Evolutionary conservation across 1,284 basidiomycete species (phyloP), one percentile per base, ranked within the genome.

Genomic region (Trichosporon sp.): DNA sequence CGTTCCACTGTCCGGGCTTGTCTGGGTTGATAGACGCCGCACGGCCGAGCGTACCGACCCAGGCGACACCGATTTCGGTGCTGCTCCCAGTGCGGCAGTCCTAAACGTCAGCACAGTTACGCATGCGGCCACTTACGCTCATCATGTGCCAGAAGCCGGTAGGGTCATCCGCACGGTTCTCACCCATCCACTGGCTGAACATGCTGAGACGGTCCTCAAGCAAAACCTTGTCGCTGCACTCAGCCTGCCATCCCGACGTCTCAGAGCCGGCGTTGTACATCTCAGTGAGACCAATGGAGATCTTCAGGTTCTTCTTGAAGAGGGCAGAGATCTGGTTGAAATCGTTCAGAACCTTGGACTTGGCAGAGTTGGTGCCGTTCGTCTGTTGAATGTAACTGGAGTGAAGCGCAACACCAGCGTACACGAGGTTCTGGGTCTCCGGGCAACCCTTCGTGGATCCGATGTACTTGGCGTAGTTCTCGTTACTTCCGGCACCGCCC

Each of bases 61-160:
- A 96, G 2, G 94, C 94, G 69, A 96, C 93, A 43, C 93, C 93
- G 67, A 95, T 92, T 84, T 95, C 93, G 10, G 78, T 76, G 68
- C 79, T 81, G 12, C 74, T 77, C 11, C 72, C 40, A 65, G 59
- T 63, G 4, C 59, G 59, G 12, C 76, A 79, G 2, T 70, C 61
- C 72, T 74, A 38, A 8, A 5, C 0, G 16, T 38, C 32, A 68
- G 26, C 8, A 8, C 16, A 84, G 78, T 72, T 83, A 81, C 16
- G 5, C 32, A 37, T 11, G 16, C 32, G 6, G 31, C 51, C 14
- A 73, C 89, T 88, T 51, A 91, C 92, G 74, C 91, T 94, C 90
- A 96, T 91, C 12, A 97, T 85, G 85, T 96, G 93, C 92, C 93
- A 96, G 32, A 97, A 86, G 0, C 93, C 94, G 16, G 88, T 88